phyloP scores from a whole-genome alignment of 2,329 filamentous ascomycete genomes.

The Aspergillus glaucus region DNA sequence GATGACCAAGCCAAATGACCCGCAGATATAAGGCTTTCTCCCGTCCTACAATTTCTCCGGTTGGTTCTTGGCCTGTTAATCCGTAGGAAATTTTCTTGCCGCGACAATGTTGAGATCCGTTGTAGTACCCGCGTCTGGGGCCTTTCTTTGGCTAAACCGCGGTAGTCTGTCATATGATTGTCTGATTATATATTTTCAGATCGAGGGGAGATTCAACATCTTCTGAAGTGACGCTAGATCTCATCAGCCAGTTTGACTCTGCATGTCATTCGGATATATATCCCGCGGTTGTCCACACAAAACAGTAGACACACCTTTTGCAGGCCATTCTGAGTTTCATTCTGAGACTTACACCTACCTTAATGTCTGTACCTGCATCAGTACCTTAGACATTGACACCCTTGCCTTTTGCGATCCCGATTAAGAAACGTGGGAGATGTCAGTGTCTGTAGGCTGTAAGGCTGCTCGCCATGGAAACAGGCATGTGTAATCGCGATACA shows the following conservation, averaged over 20 bases:
- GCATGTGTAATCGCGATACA: neutral
- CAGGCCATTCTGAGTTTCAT: neutral
- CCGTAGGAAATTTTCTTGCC: no score
- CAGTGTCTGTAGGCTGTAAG: neutral
- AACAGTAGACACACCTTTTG: neutral
- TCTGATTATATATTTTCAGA: no score
- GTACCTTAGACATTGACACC: neutral
- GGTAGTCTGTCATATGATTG: no score
- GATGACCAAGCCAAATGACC: no score
- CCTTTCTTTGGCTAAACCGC: neutral
- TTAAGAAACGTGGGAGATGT: neutral
- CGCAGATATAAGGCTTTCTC: neutral
- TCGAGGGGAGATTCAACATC: no score
- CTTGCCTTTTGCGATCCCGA: neutral
- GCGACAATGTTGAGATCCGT: neutral
- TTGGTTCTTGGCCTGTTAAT: no score
- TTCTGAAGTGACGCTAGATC: no score
- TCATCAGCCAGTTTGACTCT: neutral
- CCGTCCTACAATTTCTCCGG: no score
- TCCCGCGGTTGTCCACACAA: neutral
- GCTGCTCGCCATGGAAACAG: constrained; percentile 1
- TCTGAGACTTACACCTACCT: neutral
- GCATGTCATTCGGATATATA: neutral
- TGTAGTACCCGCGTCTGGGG: neutral
- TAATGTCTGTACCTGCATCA: neutral